phyloP scores from a whole-genome alignment of 73 alveolate species.

The Tetrahymena borealis region DNA sequence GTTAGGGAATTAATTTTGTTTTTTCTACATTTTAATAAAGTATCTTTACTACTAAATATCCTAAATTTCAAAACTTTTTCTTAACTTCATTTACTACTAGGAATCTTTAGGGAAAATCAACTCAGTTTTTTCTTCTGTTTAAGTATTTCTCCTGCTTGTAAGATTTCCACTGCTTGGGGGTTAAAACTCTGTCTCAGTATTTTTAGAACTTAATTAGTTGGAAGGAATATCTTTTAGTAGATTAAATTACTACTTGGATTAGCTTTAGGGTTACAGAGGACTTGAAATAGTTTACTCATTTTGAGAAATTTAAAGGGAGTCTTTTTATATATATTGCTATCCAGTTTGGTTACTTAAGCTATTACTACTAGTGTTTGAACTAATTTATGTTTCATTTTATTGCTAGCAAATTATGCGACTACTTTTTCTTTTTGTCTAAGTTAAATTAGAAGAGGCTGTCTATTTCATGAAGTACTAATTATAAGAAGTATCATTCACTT shows the following conservation, averaged over 20 bases:
- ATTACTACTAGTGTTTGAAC: background rate
- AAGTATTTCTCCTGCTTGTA: background rate
- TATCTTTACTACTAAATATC: background rate
- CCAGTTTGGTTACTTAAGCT: background rate
- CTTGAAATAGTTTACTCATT: too few relatives aligned
- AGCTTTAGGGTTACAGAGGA: too few relatives aligned
- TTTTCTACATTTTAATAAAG: background rate
- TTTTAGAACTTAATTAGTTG: too few relatives aligned
- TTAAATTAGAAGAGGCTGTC: background rate
- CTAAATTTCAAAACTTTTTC: background rate
- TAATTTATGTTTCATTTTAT: background rate
- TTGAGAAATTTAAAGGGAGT: background rate
- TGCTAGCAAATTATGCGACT: background rate
- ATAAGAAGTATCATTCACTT: background rate
- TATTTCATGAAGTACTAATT: background rate
- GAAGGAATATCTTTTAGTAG: too few relatives aligned
- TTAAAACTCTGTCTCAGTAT: too few relatives aligned
- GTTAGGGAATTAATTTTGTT: background rate
- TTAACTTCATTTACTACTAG: background rate
- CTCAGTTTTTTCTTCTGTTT: background rate
- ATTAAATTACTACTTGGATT: too few relatives aligned
- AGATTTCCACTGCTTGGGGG: too few relatives aligned
- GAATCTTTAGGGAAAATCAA: background rate
- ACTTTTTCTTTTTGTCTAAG: background rate
- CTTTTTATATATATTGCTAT: background rate